A percentile compares a stretch with the other conserved stretches of the same genome.
Conservation (phyloP, 2,329 filamentous ascomycete genomes). For the Dryadomyces quercivorus region DNA sequence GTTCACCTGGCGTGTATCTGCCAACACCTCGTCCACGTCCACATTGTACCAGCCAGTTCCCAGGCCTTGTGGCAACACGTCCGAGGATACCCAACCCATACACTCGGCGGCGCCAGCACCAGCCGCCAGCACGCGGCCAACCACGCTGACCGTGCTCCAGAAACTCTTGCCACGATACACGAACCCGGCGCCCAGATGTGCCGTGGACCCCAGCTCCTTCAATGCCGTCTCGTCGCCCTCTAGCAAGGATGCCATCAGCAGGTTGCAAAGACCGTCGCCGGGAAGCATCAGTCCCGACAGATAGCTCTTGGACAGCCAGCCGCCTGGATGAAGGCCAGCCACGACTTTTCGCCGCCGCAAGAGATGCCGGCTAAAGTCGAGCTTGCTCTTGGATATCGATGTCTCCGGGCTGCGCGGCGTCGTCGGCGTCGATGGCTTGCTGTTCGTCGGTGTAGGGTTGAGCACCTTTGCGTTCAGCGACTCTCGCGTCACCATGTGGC, state of each 20-base stretch:
- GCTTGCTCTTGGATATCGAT: constrained; percentile 10
- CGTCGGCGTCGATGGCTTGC: neutral
- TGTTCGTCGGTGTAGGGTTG: constrained; percentile 13
- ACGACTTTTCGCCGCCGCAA: constrained; percentile 41
- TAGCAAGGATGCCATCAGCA: constrained; percentile 53
- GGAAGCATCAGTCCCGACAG: constrained; percentile 53
- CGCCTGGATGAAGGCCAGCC: constrained; percentile 43
- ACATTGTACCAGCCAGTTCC: constrained; percentile 48
- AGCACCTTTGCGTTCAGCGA: constrained; percentile 27
- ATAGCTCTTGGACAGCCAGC: constrained; percentile 58
- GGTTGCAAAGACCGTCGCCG: constrained; percentile 49
- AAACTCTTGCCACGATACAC: constrained; percentile 52
- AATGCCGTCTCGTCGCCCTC: constrained; percentile 53
- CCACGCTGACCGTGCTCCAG: constrained; percentile 55
- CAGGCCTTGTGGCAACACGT: constrained; percentile 38
- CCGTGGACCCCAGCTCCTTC: constrained; percentile 43
- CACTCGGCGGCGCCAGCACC: constrained; percentile 50
- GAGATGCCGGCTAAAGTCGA: constrained; percentile 18
- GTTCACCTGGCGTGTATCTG: constrained; percentile 8
- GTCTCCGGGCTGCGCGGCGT: neutral
- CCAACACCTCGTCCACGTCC: constrained; percentile 38
- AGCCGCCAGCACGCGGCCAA: constrained; percentile 52
- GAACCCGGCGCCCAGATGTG: constrained; percentile 53
- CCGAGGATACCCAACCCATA: constrained; percentile 57
- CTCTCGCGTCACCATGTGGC: neutral